A percentile compares a stretch with the other conserved stretches of the same genome.
Conservation (phyloP, 2,329 filamentous ascomycete species). For the Aspergillus awamori region DNA sequence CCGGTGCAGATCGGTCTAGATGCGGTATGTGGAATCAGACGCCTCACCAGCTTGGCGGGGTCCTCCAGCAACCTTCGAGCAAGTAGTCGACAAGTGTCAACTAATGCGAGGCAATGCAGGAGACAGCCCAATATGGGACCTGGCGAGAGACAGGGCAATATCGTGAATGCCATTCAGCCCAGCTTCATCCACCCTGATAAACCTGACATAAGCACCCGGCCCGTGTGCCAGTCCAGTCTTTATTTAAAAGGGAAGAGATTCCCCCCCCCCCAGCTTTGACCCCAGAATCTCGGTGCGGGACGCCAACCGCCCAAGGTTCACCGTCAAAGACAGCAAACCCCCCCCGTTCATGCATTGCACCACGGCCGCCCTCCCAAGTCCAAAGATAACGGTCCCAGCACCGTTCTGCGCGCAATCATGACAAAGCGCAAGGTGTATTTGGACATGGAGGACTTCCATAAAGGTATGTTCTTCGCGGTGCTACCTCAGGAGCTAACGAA, state of each 20-base stretch:
- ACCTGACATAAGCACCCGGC: background rate
- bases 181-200: background rate
- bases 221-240: background rate
- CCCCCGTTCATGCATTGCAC: background rate
- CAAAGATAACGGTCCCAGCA: background rate
- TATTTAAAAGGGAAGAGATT: too few relatives aligned
- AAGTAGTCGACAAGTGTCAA: background rate
- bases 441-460: conserved; percentile 7
- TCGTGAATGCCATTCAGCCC: background rate
- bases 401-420: conserved; percentile 1
- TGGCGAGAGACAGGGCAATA: background rate
- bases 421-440: conserved; percentile 5
- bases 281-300: background rate
- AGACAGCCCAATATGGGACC: background rate
- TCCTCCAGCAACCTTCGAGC: background rate
- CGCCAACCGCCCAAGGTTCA: background rate
- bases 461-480: background rate
- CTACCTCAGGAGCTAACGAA: background rate
- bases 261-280: background rate
- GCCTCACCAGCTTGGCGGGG: background rate
- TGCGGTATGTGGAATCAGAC: background rate
- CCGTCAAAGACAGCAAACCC: background rate
- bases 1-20: background rate
- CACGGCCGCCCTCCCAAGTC: background rate
- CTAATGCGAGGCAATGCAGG: background rate